Base-by-base conservation (phyloP, 164 flowering plant species). In the Chloranthus sessilifolius region DNA sequence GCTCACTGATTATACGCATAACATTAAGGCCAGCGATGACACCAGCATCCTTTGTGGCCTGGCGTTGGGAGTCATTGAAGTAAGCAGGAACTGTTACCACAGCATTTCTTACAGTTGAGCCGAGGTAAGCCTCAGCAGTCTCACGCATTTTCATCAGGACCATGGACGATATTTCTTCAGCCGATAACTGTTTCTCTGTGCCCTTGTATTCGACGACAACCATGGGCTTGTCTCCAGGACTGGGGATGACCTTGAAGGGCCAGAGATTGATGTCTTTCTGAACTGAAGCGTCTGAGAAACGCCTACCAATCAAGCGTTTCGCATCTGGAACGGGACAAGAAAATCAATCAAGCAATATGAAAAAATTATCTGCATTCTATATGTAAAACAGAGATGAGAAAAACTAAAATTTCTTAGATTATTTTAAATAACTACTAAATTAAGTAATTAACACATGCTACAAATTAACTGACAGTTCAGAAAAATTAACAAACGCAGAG, bases 221-320 rank as follows among this genome's bases (percentile, higher is more conserved):
- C 71, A 70, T 62, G 61, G 74, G 74, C 54, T 66, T 70, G 36
- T 70, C 71, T 10, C 53, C 71, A 8, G 68, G 52, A 1, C 68
- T 71, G 0, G 71, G 21, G 44, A 60, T 38, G 27, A 70, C 53
- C 60, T 70, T 66, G 47, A 62, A 66, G 0, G 77, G 77, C 77
- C 75, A 73, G 7, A 60, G 56, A 41, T 76, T 68, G 0, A 68
- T 59, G 46, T 74, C 73, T n/a, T 65, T 34, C 42, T 76, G 75
- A 1, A 76, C 81, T 3, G 74, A 50, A 1, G 62, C 5, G 27
- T 76, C 78, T 19, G 46, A 55, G 8, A 46, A 55, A 23, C 76
- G 65, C 52, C 81, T 63, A 0, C 78, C 81, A 48, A 76, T 76
- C 58, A 76, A 51, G n/a, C 75, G 67, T 61, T 73, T 76, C 3